phyloP scores from a whole-genome alignment of 805 yeast species.

The Wickerhamiella nectarea region DNA sequence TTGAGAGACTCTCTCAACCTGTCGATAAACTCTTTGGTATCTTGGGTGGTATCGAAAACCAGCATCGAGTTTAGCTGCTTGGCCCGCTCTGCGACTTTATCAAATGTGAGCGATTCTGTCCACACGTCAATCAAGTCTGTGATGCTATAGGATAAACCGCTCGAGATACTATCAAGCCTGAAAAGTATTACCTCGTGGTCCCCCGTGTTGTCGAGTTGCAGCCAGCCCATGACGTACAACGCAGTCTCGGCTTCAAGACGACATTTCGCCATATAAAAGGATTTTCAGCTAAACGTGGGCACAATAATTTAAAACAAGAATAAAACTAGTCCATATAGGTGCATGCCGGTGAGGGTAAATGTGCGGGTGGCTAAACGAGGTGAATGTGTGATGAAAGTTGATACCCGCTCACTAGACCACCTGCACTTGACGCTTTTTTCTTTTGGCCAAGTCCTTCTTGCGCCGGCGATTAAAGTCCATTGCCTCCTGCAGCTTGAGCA shows the following conservation, averaged over 20 bases:
- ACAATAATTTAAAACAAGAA: too few relatives aligned
- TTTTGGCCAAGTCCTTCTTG: background rate
- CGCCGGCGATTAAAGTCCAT: conserved; percentile 1
- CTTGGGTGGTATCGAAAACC: background rate
- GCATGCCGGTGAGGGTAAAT: too few relatives aligned
- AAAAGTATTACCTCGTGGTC: too few relatives aligned
- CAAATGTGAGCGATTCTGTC: background rate
- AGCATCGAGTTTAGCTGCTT: background rate
- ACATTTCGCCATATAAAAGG: too few relatives aligned
- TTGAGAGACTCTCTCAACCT: background rate
- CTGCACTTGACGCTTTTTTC: background rate
- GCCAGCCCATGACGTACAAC: too few relatives aligned
- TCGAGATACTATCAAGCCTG: too few relatives aligned
- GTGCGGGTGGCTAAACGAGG: too few relatives aligned
- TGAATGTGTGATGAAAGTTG: too few relatives aligned
- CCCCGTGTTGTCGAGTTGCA: too few relatives aligned
- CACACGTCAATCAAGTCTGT: background rate
- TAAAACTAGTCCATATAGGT: too few relatives aligned
- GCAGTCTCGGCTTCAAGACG: too few relatives aligned
- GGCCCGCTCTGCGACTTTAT: background rate
- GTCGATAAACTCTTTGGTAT: background rate
- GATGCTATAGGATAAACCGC: background rate
- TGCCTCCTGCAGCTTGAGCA: conserved; percentile 1
- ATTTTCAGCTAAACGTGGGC: background rate
- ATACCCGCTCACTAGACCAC: too few relatives aligned